Evolutionary conservation across 2,329 filamentous ascomycete species (phyloP), one percentile per base, ranked within the genome.

Genomic region (Calonectria hawksworthii): DNA sequence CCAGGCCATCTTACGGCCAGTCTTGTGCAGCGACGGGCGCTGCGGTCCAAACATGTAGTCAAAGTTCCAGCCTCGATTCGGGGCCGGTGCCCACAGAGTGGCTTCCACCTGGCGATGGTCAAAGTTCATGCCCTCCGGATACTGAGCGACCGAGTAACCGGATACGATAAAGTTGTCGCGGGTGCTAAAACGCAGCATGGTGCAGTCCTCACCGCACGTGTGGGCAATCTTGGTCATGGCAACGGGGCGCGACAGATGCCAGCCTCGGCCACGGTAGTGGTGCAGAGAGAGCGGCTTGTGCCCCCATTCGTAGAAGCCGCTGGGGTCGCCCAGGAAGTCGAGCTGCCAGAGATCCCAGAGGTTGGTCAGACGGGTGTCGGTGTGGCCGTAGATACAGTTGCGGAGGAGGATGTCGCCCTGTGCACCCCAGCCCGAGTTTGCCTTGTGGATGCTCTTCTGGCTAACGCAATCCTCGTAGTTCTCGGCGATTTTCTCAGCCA

Each of bases 311-410:
- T 93, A 93, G 83, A 93, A 92, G 6, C 92, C 92, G 0, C 90
- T 90, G 4, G 91, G 89, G 80, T 93, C 90, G 63, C 89, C 89
- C 72, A 88, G 87, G 61, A 93, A 85, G 79, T 93, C 92, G 30
- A 93, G 86, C 81, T 93, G 92, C 85, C 89, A 92, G 16, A 93
- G 86, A 44, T 90, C 89, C 79, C 88, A 87, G 71, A 93, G 83
- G 18, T 89, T 86, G 2, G 90, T 91, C 67, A 93, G 82, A n/a
- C 89, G 88, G 13, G 90, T 89, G 41, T 89, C 87, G 3, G 91
- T 91, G 82, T 93, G 89, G 77, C 92, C 89, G 83, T 93, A 93
- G 79, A 93, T 90, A 83, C 92, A 93, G 79, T 92, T 90, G 70
- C 90, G 89, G 30, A 93, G 87, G 38, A 92, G 85, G 72, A 92